These are phyloP conservation scores for Amoebophrya sp. DNA, from an alignment of 169 alveolate genomes.

Conservation along the genomic window DNA sequence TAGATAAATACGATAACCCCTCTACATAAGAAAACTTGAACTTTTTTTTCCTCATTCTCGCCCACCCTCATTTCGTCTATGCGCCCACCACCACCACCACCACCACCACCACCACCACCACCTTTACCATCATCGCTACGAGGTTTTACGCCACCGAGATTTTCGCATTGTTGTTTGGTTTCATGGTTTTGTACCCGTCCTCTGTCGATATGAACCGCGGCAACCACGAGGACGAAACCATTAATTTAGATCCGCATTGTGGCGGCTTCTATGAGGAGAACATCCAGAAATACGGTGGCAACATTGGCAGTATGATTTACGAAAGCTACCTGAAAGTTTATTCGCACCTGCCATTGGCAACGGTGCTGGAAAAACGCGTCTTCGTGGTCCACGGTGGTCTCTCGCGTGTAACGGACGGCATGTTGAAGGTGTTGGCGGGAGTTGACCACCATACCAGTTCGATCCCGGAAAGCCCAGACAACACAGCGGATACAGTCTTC, in stretches of 20 bases:
- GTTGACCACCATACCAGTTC: not conserved
- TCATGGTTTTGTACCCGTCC: not conserved
- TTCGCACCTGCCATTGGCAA: not conserved
- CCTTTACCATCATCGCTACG: no score
- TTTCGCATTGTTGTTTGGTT: not conserved
- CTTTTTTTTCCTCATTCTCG: no score
- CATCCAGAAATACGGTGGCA: slow-evolving; percentile 13
- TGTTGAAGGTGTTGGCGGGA: not conserved
- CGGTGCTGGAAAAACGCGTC: not conserved
- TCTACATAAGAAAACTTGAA: no score
- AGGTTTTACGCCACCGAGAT: not conserved
- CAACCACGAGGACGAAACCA: not conserved
- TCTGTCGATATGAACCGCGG: not conserved
- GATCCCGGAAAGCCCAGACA: not conserved
- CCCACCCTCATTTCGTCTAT: no score
- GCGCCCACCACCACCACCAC: no score
- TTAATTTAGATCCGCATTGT: slow-evolving; percentile 4
- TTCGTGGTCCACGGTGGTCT: slow-evolving; percentile 9
- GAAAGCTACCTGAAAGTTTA: not conserved
- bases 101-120: no score
- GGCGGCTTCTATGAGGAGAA: not conserved
- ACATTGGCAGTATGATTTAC: not conserved
- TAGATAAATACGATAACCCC: no score
- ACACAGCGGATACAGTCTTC: slow-evolving; percentile 1
- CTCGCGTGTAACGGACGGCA: not conserved